Evolutionary conservation across 441 rosid species (phyloP).

Genomic region (Dalechampia spathulata): DNA sequence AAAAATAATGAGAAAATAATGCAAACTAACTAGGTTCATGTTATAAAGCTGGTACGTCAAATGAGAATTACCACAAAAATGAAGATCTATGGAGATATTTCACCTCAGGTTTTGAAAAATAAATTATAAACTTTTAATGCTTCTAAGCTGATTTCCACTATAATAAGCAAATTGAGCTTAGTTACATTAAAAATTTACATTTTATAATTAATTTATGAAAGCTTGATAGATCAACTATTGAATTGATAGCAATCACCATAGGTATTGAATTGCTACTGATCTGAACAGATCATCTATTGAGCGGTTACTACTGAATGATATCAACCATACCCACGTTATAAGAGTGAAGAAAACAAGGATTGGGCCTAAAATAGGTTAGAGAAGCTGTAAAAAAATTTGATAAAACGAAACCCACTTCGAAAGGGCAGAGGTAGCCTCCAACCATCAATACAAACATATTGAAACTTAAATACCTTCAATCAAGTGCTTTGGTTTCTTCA

Average conservation of each 20-base stretch:
- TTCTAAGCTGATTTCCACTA: too few relatives aligned
- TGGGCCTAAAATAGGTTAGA: background rate
- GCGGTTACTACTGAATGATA: background rate
- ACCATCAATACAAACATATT: too few relatives aligned
- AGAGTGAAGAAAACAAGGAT: background rate
- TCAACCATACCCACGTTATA: background rate
- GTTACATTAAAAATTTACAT: too few relatives aligned
- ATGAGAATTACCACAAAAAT: slow-evolving; percentile 1
- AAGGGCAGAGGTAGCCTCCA: background rate
- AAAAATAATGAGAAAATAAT: background rate
- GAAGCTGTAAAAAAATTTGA: background rate
- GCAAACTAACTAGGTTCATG: background rate
- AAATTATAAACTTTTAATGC: too few relatives aligned
- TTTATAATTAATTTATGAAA: too few relatives aligned
- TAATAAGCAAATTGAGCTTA: too few relatives aligned
- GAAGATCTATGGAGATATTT: too few relatives aligned
- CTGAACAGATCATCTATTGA: too few relatives aligned
- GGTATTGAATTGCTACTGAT: too few relatives aligned
- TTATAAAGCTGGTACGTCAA: background rate
- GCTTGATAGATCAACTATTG: too few relatives aligned
- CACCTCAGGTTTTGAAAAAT: background rate
- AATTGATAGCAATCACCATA: background rate
- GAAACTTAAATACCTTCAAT: too few relatives aligned
- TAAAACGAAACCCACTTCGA: too few relatives aligned
- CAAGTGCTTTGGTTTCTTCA: background rate